phyloP scores from a whole-genome alignment of 2,329 filamentous ascomycete species.

The Aphanoascus verrucosus region DNA sequence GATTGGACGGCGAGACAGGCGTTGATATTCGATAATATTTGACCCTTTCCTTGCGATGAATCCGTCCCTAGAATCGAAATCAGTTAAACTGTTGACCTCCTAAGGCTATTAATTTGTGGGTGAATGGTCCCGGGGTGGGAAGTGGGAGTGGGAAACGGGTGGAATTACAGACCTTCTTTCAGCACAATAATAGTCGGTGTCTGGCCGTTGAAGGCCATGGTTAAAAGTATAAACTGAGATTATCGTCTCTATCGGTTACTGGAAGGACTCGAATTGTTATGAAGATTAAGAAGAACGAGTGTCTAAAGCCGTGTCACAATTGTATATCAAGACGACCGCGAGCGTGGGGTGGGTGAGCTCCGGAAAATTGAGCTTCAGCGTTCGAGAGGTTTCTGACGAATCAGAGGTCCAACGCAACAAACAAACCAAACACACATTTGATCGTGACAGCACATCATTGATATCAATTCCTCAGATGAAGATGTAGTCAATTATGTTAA shows the following conservation, averaged over 20 bases:
- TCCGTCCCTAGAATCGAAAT: constrained; percentile 63
- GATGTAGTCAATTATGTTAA: background rate
- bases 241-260: background rate
- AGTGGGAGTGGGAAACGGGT: constrained; percentile 14
- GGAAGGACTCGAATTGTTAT: background rate
- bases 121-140: background rate
- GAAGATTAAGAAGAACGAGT: background rate
- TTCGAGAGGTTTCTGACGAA: background rate
- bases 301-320: background rate
- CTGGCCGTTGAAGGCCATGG: constrained; percentile 93
- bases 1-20: constrained; percentile 91
- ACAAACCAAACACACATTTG: constrained; percentile 1
- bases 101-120: background rate
- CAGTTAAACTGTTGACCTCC: constrained; percentile 15
- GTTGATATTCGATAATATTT: constrained; percentile 97
- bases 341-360: constrained; percentile 12
- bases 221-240: constrained; percentile 17
- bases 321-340: background rate
- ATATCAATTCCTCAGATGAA: background rate
- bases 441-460: background rate
- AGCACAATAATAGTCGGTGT: constrained; percentile 97
- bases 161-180: constrained; percentile 66
- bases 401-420: background rate
- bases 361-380: constrained; percentile 12
- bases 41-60: constrained; percentile 89